Conservation (phyloP, 208 protist species). For the Crithidia thermophila region DNA sequence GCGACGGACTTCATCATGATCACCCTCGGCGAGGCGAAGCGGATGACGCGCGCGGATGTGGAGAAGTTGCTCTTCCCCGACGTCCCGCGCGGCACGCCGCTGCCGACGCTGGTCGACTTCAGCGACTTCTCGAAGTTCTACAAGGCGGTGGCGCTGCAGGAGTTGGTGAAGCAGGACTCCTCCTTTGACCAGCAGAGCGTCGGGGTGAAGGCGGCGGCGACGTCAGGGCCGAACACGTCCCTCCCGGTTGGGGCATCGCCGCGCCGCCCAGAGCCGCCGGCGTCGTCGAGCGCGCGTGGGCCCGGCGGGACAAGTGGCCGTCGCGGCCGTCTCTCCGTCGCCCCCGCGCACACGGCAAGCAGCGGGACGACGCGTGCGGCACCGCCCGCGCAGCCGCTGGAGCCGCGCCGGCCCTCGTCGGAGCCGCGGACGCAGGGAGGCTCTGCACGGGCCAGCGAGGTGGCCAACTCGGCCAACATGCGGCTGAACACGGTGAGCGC, state of each 20-base stretch:
- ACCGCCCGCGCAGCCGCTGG: background rate
- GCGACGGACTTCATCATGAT: constrained; percentile 59
- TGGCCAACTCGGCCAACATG: background rate
- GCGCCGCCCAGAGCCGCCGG: constrained; percentile 15
- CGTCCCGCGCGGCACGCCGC: background rate
- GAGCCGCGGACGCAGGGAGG: constrained; percentile 12
- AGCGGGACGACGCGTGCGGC: background rate
- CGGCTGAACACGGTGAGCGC: constrained; percentile 2
- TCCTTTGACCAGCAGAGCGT: constrained; percentile 26
- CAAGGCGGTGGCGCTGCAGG: constrained; percentile 53
- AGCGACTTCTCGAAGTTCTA: constrained; percentile 76
- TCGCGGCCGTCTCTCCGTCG: background rate
- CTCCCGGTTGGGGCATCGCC: background rate
- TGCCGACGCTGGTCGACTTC: constrained; percentile 65
- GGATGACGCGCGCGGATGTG: constrained; percentile 40
- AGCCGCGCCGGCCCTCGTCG: constrained; percentile 22
- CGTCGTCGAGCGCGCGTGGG: background rate
- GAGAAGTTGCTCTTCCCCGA: constrained; percentile 45
- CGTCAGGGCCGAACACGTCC: background rate
- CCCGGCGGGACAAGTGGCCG: background rate
- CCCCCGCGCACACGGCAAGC: background rate
- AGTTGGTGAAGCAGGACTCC: constrained; percentile 42
- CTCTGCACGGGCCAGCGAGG: background rate
- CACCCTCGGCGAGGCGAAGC: constrained; percentile 40
- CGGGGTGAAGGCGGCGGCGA: background rate